Conservation (phyloP, 1,139 yeast genomes). For the Candida sp. region DNA sequence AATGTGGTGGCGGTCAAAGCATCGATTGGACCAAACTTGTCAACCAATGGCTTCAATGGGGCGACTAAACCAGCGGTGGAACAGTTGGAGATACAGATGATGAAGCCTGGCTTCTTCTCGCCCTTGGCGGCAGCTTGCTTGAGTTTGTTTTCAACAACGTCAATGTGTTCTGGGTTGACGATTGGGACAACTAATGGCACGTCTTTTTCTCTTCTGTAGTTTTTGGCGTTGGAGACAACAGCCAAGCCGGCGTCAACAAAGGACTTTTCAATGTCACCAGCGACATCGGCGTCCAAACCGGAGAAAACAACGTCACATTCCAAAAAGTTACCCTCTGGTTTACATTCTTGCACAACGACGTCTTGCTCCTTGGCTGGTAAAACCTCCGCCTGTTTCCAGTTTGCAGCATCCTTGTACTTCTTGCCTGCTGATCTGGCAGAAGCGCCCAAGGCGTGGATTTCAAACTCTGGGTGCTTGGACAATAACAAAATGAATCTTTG, state of each 20-base stretch:
- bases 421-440: slow-evolving; percentile 95
- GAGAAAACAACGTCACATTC: slow-evolving; percentile 96
- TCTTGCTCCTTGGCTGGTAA: slow-evolving; percentile 72
- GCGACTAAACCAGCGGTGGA: slow-evolving; percentile 99
- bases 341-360: slow-evolving; percentile 78
- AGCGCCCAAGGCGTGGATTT: slow-evolving; percentile 87
- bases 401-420: slow-evolving; percentile 80
- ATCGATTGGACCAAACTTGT: slow-evolving; percentile 87
- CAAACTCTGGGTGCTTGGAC: slow-evolving; percentile 89
- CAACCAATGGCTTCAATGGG: slow-evolving; percentile 91
- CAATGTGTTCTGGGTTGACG: slow-evolving; percentile 92
- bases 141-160: slow-evolving; percentile 68
- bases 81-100: slow-evolving; percentile 96
- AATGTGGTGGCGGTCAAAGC: slow-evolving; percentile 88
- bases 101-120: slow-evolving; percentile 71
- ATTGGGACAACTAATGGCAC: slow-evolving; percentile 97
- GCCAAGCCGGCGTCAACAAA: slow-evolving; percentile 83
- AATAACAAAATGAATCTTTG: slow-evolving; percentile 91
- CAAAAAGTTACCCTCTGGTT: slow-evolving; percentile 67
- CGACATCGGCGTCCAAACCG: slow-evolving; percentile 92
- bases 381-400: slow-evolving; percentile 92
- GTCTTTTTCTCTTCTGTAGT: slow-evolving; percentile 85
- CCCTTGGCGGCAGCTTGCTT: slow-evolving; percentile 57
- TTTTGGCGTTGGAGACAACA: slow-evolving; percentile 93
- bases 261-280: slow-evolving; percentile 89